These are phyloP conservation scores for Serendipita sp. DNA, from an alignment of 1,284 basidiomycete species.

Conservation along the genomic window DNA sequence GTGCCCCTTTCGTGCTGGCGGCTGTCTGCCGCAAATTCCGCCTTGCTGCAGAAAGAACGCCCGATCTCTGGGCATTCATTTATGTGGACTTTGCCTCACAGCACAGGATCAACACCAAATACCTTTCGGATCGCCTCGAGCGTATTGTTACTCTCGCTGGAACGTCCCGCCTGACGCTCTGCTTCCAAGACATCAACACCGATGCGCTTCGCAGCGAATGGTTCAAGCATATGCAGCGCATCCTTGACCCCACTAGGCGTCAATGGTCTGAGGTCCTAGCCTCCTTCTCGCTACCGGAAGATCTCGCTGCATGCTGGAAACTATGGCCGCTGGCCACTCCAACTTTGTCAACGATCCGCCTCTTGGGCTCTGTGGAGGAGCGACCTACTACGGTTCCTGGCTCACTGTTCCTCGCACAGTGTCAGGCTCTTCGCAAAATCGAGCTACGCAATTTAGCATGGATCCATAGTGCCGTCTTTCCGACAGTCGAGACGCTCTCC, in stretches of 20 bases:
- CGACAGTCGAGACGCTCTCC: neutral
- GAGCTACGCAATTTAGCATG: conserved; percentile 1
- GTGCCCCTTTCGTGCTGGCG: neutral
- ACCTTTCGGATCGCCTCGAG: neutral
- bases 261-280: neutral
- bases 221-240: neutral
- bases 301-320: neutral
- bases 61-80: neutral
- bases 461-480: neutral
- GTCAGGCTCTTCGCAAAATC: neutral
- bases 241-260: neutral
- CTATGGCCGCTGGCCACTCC: neutral
- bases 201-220: neutral
- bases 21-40: neutral
- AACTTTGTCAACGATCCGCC: neutral
- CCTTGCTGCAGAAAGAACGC: neutral
- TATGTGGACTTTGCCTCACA: neutral
- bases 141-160: neutral
- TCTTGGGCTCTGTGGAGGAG: conserved; percentile 1
- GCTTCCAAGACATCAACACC: neutral
- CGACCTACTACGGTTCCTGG: neutral
- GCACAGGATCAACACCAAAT: neutral
- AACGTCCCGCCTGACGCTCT: neutral
- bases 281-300: neutral
- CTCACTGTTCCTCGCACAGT: neutral